phyloP scores from a whole-genome alignment of 306 rosid genomes.

The Malus sylvestris region DNA sequence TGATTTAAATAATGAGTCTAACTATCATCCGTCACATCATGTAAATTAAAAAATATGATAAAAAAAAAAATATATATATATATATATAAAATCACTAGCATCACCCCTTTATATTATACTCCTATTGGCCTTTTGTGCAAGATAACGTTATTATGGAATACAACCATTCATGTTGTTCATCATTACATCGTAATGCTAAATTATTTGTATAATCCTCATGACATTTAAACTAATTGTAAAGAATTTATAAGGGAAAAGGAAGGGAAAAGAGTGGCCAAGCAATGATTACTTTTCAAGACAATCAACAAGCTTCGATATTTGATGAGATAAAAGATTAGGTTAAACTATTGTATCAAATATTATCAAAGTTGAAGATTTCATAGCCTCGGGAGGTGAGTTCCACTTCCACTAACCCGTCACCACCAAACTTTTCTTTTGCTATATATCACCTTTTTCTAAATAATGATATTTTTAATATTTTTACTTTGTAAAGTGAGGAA shows the following conservation, averaged over 20 bases:
- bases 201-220: constrained; percentile 1
- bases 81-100: too few species aligned
- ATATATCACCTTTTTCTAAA: constrained; percentile 8
- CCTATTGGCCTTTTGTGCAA: neutral
- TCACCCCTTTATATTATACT: too few species aligned
- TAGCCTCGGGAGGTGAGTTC: constrained; percentile 12
- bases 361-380: constrained; percentile 1
- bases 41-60: too few species aligned
- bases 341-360: neutral
- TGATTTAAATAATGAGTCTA: too few species aligned
- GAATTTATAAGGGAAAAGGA: neutral
- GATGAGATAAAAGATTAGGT: neutral
- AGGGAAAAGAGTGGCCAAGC: neutral
- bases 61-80: too few species aligned
- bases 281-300: constrained; percentile 14
- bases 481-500: neutral
- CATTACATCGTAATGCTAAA: neutral
- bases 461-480: neutral
- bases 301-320: neutral
- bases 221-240: constrained; percentile 4
- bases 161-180: constrained; percentile 16
- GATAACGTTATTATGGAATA: neutral
- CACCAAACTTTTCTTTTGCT: constrained; percentile 6
- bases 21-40: too few species aligned
- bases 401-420: constrained; percentile 3